phyloP scores from a whole-genome alignment of 208 protist genomes.

The Cochliopodium minus region DNA sequence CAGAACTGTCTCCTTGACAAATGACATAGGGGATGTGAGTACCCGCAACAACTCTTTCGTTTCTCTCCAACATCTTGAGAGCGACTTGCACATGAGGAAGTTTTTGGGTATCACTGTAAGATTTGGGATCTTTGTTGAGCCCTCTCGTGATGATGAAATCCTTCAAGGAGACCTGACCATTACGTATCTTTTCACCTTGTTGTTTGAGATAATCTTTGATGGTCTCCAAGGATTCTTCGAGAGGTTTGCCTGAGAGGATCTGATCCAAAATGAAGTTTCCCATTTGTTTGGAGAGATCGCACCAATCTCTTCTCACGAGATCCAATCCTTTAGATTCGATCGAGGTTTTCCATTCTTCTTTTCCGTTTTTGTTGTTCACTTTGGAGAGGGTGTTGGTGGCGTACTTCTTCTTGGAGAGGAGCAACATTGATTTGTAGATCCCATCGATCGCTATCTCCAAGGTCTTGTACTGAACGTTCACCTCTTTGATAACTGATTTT shows the following conservation, averaged over 20 bases:
- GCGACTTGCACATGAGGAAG: constrained; percentile 71
- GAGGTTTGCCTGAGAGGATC: constrained; percentile 56
- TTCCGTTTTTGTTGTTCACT: neutral
- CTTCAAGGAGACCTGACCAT: constrained; percentile 47
- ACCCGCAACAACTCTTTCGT: constrained; percentile 21
- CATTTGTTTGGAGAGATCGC: constrained; percentile 75
- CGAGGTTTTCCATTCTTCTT: constrained; percentile 27
- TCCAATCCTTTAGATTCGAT: constrained; percentile 93
- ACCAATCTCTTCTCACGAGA: constrained; percentile 98
- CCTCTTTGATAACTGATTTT: constrained; percentile 63
- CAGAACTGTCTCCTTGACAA: neutral
- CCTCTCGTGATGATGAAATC: constrained; percentile 91
- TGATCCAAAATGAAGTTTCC: constrained; percentile 69
- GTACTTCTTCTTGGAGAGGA: constrained; percentile 87
- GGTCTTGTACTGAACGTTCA: constrained; percentile 87
- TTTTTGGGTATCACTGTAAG: constrained; percentile 64
- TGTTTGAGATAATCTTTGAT: constrained; percentile 70
- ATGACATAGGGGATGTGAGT: constrained; percentile 52
- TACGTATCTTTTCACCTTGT: constrained; percentile 48
- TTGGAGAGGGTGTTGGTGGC: constrained; percentile 23
- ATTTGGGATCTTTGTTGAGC: constrained; percentile 80
- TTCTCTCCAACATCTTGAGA: constrained; percentile 22
- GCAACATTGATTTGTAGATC: constrained; percentile 90
- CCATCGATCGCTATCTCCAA: constrained; percentile 99
- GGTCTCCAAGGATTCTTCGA: constrained; percentile 52